A percentile compares a stretch with the other conserved stretches of the same genome.
phyloP scores from a whole-genome alignment of 192 early-diverging fungal species.

The Paraglomus occultum region DNA sequence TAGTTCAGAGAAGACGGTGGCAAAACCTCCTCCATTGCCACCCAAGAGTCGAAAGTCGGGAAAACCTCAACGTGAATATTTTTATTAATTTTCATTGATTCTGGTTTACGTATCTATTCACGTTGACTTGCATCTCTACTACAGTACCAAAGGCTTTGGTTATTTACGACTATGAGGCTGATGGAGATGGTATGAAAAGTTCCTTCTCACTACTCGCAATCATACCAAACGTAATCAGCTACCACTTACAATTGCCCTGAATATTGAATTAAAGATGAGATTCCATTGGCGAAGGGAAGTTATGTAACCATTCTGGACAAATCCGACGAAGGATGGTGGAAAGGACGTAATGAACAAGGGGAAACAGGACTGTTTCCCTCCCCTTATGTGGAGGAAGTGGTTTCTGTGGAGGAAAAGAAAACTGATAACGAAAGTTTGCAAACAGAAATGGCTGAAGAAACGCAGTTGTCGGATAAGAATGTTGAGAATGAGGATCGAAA shows the following conservation, averaged over 20 bases:
- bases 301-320: constrained; percentile 47
- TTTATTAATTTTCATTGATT: too few species aligned
- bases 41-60: too few species aligned
- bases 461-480: too few species aligned
- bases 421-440: background rate
- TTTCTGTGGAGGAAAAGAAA: constrained; percentile 22
- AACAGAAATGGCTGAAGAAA: too few species aligned
- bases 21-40: too few species aligned
- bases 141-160: constrained; percentile 45
- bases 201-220: background rate
- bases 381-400: constrained; percentile 54
- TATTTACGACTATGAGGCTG: constrained; percentile 46
- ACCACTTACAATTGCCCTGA: background rate
- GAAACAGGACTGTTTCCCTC: constrained; percentile 53
- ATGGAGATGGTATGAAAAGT: constrained; percentile 41
- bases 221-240: background rate
- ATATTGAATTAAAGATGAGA: constrained; percentile 41
- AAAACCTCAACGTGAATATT: too few species aligned
- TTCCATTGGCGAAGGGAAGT: constrained; percentile 43
- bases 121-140: too few species aligned
- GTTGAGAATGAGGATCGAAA: background rate
- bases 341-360: constrained; percentile 51
- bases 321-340: constrained; percentile 56
- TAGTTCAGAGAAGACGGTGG: too few species aligned
- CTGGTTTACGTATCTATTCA: too few species aligned